Conservation (phyloP, 1,284 basidiomycete species). For the Fomitopsis schrenkii region DNA sequence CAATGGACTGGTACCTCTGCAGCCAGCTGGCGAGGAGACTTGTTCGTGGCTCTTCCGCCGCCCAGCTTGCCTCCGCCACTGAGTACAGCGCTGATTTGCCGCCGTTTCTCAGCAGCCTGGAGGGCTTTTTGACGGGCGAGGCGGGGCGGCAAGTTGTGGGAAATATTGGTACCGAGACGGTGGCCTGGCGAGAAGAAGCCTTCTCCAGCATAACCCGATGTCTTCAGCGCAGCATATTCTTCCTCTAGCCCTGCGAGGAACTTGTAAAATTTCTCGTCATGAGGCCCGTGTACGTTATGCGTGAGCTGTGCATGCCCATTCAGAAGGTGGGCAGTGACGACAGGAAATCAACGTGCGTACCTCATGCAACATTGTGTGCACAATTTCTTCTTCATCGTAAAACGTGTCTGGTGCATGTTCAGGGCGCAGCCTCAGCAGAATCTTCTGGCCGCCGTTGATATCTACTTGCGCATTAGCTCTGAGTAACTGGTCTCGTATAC, state of each 20-base stretch:
- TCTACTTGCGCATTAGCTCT: constrained; percentile 40
- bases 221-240: constrained; percentile 74
- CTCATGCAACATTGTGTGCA: constrained; percentile 85
- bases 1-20: constrained; percentile 55
- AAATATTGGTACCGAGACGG: constrained; percentile 55
- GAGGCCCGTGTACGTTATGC: constrained; percentile 84
- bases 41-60: constrained; percentile 34
- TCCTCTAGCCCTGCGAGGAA: constrained; percentile 74
- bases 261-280: constrained; percentile 82
- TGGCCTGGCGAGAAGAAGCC: constrained; percentile 77
- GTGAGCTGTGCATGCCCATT: constrained; percentile 52
- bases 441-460: constrained; percentile 74
- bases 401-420: constrained; percentile 68
- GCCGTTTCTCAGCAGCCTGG: constrained; percentile 73
- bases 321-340: no score
- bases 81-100: constrained; percentile 41
- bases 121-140: constrained; percentile 63
- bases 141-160: constrained; percentile 62
- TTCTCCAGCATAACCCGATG: constrained; percentile 76
- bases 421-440: constrained; percentile 75
- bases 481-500: neutral
- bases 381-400: constrained; percentile 69
- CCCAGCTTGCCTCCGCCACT: constrained; percentile 56
- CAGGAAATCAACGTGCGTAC: constrained; percentile 31
- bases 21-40: constrained; percentile 68